Conservation (phyloP, 2,329 filamentous ascomycete species). For the Chrysosporium queenslandicum region DNA sequence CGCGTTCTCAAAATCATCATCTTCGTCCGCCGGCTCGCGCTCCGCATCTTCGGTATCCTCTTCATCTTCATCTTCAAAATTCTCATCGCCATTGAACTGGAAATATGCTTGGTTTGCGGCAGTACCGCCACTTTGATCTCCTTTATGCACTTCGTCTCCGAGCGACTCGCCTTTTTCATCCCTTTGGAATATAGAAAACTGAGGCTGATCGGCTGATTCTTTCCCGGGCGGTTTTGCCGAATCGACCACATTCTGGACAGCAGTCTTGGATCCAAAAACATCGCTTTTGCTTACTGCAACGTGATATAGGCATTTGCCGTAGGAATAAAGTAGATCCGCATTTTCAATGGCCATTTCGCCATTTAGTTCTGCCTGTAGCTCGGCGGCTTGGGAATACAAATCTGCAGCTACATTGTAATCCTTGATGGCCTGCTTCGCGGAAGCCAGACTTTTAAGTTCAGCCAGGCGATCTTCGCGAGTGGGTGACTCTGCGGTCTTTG, state of each 20-base stretch:
- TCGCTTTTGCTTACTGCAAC: conserved; percentile 91
- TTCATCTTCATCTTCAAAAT: conserved; percentile 69
- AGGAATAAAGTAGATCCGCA: conserved; percentile 86
- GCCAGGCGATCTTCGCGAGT: conserved; percentile 51
- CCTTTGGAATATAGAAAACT: background rate
- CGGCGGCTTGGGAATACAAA: conserved; percentile 76
- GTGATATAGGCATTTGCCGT: conserved; percentile 87
- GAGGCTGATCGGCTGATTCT: background rate
- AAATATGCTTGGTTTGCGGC: conserved; percentile 51
- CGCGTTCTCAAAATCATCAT: conserved; percentile 55
- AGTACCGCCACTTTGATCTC: background rate
- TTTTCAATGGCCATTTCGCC: conserved; percentile 87
- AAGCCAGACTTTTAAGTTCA: conserved; percentile 69
- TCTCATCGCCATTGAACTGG: conserved; percentile 88
- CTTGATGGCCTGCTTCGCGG: conserved; percentile 77
- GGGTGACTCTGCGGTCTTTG: background rate
- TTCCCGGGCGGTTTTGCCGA: conserved; percentile 36
- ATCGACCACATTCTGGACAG: conserved; percentile 48
- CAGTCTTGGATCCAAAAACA: conserved; percentile 74
- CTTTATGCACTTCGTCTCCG: background rate
- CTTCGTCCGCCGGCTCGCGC: conserved; percentile 40
- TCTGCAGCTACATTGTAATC: conserved; percentile 80
- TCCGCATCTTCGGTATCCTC: conserved; percentile 54
- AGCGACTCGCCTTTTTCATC: background rate
- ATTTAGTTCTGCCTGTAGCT: conserved; percentile 82